Evolutionary conservation across 2,329 filamentous ascomycete species (phyloP).

Genomic region (Colletotrichum noveboracense): DNA sequence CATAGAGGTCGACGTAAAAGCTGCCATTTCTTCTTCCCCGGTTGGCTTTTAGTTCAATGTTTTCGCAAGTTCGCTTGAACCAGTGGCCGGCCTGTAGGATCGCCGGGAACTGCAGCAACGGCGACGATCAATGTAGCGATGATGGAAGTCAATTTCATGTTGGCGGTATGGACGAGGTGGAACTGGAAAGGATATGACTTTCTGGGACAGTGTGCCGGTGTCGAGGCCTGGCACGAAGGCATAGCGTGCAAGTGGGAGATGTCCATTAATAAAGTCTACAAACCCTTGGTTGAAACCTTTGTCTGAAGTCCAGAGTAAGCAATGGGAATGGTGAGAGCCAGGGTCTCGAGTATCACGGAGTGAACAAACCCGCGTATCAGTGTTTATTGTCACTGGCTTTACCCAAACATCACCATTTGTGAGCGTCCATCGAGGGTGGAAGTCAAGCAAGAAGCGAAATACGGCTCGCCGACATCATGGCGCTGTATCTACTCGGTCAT

Average conservation of each 20-base stretch:
- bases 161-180: neutral
- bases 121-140: neutral
- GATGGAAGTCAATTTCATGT: neutral
- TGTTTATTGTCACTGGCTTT: neutral
- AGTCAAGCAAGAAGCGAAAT: neutral
- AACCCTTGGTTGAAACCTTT: neutral
- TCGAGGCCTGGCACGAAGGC: neutral
- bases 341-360: neutral
- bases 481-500: neutral
- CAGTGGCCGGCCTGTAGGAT: neutral
- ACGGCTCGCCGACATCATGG: neutral
- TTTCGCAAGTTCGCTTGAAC: neutral
- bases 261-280: neutral
- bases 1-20: neutral
- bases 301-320: neutral
- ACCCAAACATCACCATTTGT: neutral
- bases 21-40: neutral
- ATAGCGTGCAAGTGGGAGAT: neutral
- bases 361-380: neutral
- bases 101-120: neutral
- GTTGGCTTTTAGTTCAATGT: neutral
- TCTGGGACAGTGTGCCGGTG: neutral
- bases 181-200: neutral
- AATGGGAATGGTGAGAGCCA: neutral
- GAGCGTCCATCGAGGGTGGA: rapidly evolving